Base-by-base conservation (phyloP, 257 asterid genomes). In the Coffea eugenioides region DNA sequence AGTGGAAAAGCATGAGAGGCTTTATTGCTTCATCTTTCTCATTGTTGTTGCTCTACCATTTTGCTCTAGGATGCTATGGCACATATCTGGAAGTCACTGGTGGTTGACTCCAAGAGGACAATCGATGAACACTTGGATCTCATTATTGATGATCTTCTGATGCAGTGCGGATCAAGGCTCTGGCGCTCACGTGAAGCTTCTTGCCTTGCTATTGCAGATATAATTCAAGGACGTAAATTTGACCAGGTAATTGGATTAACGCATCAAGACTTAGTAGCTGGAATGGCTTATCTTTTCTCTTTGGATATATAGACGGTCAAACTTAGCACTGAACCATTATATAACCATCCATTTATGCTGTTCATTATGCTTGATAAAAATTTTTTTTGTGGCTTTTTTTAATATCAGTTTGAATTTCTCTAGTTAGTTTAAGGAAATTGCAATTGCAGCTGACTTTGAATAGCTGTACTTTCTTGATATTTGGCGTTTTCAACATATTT, bases 151-250 rank as follows among this genome's bases (percentile, higher is more conserved):
- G 99, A 95, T 89, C 97, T 95, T 80, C 84, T 95, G 89, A 78
- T 80, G 82, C 97, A 95, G 85, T 90, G 96, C 81, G 99, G 99
- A 81, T 95, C 99, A 77, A 88, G 99, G 88, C 97, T 95, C 75
- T 95, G 99, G 99, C 93, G 99, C 34, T 95, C 98, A 80, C 93
- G 99, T 83, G 98, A 93, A 88, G 93, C 99, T 86, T 95, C 98
- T 80, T 93, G 98, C 85, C 99, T 93, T 88, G 98, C 99, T 64
- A 88, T 95, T 77, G 97, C 97, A 31, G 99, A 95, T 87, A 83
- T 95, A 81, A 91, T 93, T 80, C 99, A 95, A 86, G 99, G 99
- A 75, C 96, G 98, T 74, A 93, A 92, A 82, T 92, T 91, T 89
- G 92, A 87, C 83, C 97, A 95, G 99, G 99, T 95, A 62, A 23